These are phyloP conservation scores for Tulasnella sp. DNA, from an alignment of 768 basidiomycete species.

Conservation along the genomic window DNA sequence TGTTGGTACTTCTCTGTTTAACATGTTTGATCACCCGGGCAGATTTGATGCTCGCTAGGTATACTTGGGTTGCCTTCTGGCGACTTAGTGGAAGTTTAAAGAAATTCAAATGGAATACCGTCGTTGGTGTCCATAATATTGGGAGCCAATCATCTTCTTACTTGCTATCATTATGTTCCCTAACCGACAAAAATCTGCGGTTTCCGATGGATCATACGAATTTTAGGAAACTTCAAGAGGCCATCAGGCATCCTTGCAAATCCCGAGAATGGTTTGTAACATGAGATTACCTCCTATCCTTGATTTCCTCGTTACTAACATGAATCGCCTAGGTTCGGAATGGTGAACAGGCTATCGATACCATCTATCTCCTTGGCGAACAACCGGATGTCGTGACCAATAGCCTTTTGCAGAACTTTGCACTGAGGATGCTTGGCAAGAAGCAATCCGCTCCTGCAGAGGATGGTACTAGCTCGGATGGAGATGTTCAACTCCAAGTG, in stretches of 20 bases:
- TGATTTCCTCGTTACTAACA: too few relatives aligned
- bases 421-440: constrained; percentile 47
- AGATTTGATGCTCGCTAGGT: constrained; percentile 84
- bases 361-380: constrained; percentile 86
- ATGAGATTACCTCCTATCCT: constrained; percentile 27
- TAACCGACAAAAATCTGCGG: constrained; percentile 74
- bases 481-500: too few relatives aligned
- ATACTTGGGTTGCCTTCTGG: constrained; percentile 87
- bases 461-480: too few relatives aligned
- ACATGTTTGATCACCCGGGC: constrained; percentile 32
- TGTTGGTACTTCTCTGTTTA: background rate
- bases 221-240: constrained; percentile 68
- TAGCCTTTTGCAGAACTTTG: constrained; percentile 70
- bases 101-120: constrained; percentile 98
- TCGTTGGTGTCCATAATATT: too few relatives aligned
- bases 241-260: constrained; percentile 68
- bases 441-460: constrained; percentile 12
- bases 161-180: too few relatives aligned
- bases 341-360: constrained; percentile 97
- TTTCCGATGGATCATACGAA: constrained; percentile 77
- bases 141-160: too few relatives aligned
- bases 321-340: constrained; percentile 45
- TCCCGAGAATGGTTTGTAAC: constrained; percentile 81
- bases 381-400: constrained; percentile 80
- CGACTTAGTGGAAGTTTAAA: constrained; percentile 88